Percentiles rank a stretch among this genome's conserved stretches.
These are phyloP conservation scores for Globisporangium perplexum DNA, from an alignment of 352 stramenopile genomes.

Conservation along the genomic window DNA sequence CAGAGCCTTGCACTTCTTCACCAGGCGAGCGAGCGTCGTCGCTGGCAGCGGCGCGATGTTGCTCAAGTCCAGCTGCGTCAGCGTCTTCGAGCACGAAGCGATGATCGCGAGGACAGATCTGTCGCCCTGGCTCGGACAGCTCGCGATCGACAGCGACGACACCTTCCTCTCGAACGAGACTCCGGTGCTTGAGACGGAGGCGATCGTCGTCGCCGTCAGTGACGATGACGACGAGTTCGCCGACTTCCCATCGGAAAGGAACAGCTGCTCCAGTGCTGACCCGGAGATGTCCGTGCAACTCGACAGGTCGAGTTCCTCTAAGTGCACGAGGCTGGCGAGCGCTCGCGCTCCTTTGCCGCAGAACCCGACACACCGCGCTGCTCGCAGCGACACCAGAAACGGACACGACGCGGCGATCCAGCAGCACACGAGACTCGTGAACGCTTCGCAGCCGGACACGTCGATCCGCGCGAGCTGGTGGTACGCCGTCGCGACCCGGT, in stretches of 20 bases:
- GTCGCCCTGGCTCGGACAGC: slow-evolving; percentile 26
- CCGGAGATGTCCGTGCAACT: slow-evolving; percentile 41
- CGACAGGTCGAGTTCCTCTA: slow-evolving; percentile 54
- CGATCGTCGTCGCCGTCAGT: no score
- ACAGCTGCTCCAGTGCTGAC: slow-evolving; percentile 33
- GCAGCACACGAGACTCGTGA: slow-evolving; percentile 53
- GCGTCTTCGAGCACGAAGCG: slow-evolving; percentile 19
- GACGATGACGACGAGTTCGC: slow-evolving; percentile 5
- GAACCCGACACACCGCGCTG: slow-evolving; percentile 30
- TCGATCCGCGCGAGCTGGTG: slow-evolving; percentile 38
- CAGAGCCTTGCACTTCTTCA: slow-evolving; percentile 25
- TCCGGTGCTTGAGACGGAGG: not conserved
- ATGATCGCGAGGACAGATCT: slow-evolving; percentile 25
- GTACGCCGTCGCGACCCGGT: slow-evolving; percentile 36
- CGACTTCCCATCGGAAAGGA: slow-evolving; percentile 28
- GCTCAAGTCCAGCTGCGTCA: slow-evolving; percentile 33
- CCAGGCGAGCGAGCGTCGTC: slow-evolving; percentile 27
- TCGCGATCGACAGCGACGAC: slow-evolving; percentile 18
- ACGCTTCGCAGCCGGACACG: slow-evolving; percentile 36
- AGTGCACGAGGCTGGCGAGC: slow-evolving; percentile 38
- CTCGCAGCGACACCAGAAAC: slow-evolving; percentile 37
- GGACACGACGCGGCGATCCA: slow-evolving; percentile 66
- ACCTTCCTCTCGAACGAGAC: slow-evolving; percentile 16
- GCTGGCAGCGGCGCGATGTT: slow-evolving; percentile 18
- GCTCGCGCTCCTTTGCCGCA: slow-evolving; percentile 52